Conservation (phyloP, 495 filamentous ascomycete species). For the Niebla homalea region DNA sequence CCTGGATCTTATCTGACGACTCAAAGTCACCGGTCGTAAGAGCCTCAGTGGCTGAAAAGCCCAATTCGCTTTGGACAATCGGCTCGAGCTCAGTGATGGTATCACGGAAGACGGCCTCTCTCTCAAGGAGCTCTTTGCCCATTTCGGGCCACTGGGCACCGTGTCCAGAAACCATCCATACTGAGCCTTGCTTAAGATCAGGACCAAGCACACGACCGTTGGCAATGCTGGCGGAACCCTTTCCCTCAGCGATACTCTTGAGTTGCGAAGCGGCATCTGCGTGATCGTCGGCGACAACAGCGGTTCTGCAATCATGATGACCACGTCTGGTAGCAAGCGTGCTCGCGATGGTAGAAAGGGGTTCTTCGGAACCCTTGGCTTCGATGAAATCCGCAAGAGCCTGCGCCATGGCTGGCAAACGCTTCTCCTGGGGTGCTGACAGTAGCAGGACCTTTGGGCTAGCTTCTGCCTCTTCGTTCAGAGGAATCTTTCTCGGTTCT, state of each 20-base stretch:
- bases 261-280: slow-evolving; percentile 15
- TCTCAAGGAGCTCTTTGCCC: slow-evolving; percentile 6
- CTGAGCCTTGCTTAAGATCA: slow-evolving; percentile 1
- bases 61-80: slow-evolving; percentile 17
- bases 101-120: slow-evolving; percentile 1
- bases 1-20: slow-evolving; percentile 20
- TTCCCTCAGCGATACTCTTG: slow-evolving; percentile 13
- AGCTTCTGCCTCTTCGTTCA: no score
- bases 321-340: slow-evolving; percentile 20
- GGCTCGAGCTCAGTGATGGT: slow-evolving; percentile 7
- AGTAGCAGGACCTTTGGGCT: slow-evolving; percentile 14
- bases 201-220: slow-evolving; percentile 12
- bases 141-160: slow-evolving; percentile 13
- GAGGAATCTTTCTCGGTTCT: no score
- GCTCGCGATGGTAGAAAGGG: slow-evolving; percentile 3
- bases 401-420: slow-evolving; percentile 8
- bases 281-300: slow-evolving; percentile 13
- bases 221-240: neutral
- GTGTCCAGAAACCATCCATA: slow-evolving; percentile 14
- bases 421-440: slow-evolving; percentile 25
- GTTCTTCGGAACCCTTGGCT: slow-evolving; percentile 11
- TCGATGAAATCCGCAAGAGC: slow-evolving; percentile 6
- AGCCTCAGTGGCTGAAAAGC: slow-evolving; percentile 22
- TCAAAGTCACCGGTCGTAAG: slow-evolving; percentile 20
- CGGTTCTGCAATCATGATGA: slow-evolving; percentile 21